phyloP scores from a whole-genome alignment of 176 grass and related monocot genomes.

The Cenchrus americanus region DNA sequence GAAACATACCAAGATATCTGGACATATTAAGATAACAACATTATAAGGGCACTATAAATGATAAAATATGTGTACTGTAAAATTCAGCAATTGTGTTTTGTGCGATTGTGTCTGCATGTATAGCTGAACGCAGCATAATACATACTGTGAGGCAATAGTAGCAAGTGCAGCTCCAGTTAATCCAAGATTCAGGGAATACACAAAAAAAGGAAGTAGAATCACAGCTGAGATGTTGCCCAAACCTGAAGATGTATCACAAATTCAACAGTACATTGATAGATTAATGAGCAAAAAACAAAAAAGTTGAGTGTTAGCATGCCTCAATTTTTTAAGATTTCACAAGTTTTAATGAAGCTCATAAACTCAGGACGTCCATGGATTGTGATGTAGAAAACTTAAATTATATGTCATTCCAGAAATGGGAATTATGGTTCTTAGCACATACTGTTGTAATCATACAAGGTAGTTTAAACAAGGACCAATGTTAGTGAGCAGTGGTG shows the following conservation, averaged over 20 bases:
- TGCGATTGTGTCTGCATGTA: neutral
- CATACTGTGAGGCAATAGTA: slow-evolving; percentile 30
- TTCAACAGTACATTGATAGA: neutral
- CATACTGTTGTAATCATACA: neutral
- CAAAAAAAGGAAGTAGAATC: slow-evolving; percentile 23
- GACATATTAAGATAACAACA: neutral
- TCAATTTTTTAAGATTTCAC: neutral
- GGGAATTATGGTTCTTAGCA: neutral
- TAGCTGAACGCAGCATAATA: neutral
- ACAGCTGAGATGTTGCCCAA: slow-evolving; percentile 31
- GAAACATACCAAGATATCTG: slow-evolving; percentile 53
- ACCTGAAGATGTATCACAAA: slow-evolving; percentile 9
- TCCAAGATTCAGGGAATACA: slow-evolving; percentile 25
- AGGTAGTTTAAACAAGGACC: neutral
- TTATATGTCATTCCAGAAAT: neutral
- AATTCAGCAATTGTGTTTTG: neutral
- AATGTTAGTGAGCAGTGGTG: neutral
- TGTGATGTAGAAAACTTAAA: neutral
- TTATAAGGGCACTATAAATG: neutral
- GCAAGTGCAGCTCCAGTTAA: slow-evolving; percentile 24
- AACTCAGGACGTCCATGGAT: neutral
- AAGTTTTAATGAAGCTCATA: neutral
- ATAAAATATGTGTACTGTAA: neutral
- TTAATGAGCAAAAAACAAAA: neutral
- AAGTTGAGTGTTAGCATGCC: neutral